phyloP scores from a whole-genome alignment of 345 rosid genomes.

The Ailanthus altissimus region DNA sequence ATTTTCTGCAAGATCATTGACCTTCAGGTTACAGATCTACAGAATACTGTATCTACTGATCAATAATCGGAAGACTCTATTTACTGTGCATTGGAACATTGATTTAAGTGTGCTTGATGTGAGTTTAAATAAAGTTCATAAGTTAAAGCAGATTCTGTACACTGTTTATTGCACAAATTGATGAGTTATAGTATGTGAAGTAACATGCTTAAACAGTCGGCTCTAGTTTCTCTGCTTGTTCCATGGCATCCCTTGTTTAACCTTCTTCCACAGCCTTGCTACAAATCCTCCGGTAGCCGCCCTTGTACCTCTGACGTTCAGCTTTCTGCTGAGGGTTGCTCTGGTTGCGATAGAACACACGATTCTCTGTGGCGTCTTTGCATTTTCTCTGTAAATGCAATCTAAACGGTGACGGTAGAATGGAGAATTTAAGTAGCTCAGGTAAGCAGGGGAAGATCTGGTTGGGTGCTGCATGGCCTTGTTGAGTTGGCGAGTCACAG shows the following conservation, averaged over 20 bases:
- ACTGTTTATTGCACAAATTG: neutral
- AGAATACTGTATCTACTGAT: too few species aligned
- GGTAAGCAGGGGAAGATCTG: slow-evolving; percentile 25
- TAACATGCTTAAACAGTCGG: neutral
- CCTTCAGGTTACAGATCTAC: neutral
- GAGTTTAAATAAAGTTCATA: neutral
- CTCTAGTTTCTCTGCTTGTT: slow-evolving; percentile 16
- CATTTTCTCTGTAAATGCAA: slow-evolving; percentile 27
- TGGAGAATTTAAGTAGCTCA: slow-evolving; percentile 28
- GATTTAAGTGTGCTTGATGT: neutral
- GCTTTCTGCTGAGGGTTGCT: slow-evolving; percentile 4
- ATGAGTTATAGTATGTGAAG: neutral
- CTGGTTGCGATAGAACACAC: neutral
- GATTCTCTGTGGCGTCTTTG: slow-evolving; percentile 23
- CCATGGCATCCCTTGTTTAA: slow-evolving; percentile 34
- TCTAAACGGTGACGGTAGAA: slow-evolving; percentile 22
- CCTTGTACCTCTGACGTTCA: neutral
- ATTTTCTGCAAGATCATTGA: neutral
- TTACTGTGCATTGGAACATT: too few species aligned
- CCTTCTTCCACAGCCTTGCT: slow-evolving; percentile 47
- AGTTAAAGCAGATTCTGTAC: neutral
- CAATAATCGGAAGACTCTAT: neutral
- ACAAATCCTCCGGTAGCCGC: slow-evolving; percentile 28
- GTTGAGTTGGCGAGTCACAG: slow-evolving; percentile 47
- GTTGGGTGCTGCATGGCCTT: slow-evolving; percentile 36